Evolutionary conservation across 208 protist species (phyloP).

Genomic region (Pavlovales sp.): DNA sequence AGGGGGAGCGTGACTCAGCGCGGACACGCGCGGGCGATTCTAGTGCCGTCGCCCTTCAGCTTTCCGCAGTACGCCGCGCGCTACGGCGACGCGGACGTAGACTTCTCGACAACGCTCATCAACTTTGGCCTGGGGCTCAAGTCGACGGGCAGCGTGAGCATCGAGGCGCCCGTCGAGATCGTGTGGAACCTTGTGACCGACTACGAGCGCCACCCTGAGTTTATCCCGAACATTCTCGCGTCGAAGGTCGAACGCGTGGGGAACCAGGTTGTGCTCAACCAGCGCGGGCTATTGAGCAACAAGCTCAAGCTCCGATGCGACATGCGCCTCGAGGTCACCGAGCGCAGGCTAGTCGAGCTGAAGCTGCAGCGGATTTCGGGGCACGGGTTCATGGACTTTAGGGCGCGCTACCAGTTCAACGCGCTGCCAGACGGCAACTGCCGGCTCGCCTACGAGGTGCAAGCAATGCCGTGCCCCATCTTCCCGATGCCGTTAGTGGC

Average conservation of each 20-base stretch:
- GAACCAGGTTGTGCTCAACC: background rate
- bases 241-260: background rate
- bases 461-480: slow-evolving; percentile 15
- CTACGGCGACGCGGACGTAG: background rate
- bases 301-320: background rate
- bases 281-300: background rate
- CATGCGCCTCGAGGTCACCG: background rate
- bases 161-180: background rate
- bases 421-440: background rate
- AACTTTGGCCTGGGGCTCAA: background rate
- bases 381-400: slow-evolving; percentile 18
- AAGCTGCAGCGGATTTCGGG: background rate
- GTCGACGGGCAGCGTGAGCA: background rate
- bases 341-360: background rate
- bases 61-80: background rate
- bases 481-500: slow-evolving; percentile 20
- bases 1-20: too few relatives aligned
- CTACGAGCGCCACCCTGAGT: slow-evolving; percentile 1
- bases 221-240: slow-evolving; percentile 7
- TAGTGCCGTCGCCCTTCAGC: background rate
- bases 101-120: background rate
- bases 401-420: background rate
- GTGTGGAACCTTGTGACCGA: background rate
- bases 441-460: background rate
- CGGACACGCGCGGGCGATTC: background rate